These are phyloP conservation scores for Rubroboletus pulcherrimus DNA, from an alignment of 768 basidiomycete genomes.

Conservation along the genomic window DNA sequence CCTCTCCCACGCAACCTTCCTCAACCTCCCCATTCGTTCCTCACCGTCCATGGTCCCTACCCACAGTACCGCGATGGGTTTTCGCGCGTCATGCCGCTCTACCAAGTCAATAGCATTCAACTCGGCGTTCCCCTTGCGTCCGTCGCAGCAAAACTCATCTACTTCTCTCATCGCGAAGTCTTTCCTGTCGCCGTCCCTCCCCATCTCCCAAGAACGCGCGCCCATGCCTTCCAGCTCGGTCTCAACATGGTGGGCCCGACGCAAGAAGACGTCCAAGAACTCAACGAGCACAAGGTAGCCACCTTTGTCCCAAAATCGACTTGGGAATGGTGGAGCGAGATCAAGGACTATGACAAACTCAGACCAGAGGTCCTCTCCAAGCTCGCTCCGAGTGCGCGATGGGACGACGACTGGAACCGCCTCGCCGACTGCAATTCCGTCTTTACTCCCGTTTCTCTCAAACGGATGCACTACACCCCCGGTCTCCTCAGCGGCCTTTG, in stretches of 20 bases:
- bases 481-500: constrained; percentile 56
- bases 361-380: constrained; percentile 22
- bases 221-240: constrained; percentile 25
- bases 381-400: constrained; percentile 38
- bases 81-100: constrained; percentile 30
- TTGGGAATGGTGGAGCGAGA: constrained; percentile 24
- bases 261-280: constrained; percentile 55
- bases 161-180: constrained; percentile 55
- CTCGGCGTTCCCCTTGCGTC: constrained; percentile 44
- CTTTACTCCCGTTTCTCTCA: constrained; percentile 24
- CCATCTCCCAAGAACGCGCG: constrained; percentile 32
- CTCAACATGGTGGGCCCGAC: constrained; percentile 40
- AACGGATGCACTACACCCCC: constrained; percentile 40
- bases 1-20: constrained; percentile 36
- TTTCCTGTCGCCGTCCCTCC: constrained; percentile 42
- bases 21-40: constrained; percentile 27
- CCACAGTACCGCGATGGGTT: constrained; percentile 41
- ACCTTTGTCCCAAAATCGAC: constrained; percentile 19
- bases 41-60: constrained; percentile 43
- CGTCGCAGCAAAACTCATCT: constrained; percentile 59
- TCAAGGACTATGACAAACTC: constrained; percentile 19
- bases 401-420: constrained; percentile 60
- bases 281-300: constrained; percentile 45
- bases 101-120: constrained; percentile 28
- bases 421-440: constrained; percentile 44